A percentile compares a stretch with the other conserved stretches of the same genome.
phyloP scores from a whole-genome alignment of 2,329 filamentous ascomycete species.

The Phoma sp. region DNA sequence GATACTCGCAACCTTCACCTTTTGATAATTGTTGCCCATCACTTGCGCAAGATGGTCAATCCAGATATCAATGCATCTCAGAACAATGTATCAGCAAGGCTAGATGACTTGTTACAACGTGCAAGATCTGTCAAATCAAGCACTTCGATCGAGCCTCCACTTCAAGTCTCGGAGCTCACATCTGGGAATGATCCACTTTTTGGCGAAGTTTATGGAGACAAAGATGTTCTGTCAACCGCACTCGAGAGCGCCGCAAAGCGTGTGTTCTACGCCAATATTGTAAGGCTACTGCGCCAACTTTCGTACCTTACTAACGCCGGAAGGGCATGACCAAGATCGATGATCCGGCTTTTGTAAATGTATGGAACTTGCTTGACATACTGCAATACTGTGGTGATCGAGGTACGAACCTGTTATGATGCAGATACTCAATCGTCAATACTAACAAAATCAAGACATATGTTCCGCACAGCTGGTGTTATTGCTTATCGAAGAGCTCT shows the following conservation, averaged over 20 bases:
- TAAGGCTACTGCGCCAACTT: conserved; percentile 53
- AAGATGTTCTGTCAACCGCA: conserved; percentile 66
- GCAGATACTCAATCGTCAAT: neutral
- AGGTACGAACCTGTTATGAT: conserved; percentile 62
- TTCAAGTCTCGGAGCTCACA: conserved; percentile 50
- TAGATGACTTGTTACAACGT: conserved; percentile 50
- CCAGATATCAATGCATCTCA: conserved; percentile 29
- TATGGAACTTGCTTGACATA: conserved; percentile 95
- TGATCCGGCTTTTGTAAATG: conserved; percentile 75
- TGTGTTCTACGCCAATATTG: conserved; percentile 79
- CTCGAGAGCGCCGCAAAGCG: conserved; percentile 85
- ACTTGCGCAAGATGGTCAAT: conserved; percentile 35
- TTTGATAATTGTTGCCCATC: neutral
- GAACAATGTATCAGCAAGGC: conserved; percentile 36
- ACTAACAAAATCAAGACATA: conserved; percentile 47
- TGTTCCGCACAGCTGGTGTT: conserved; percentile 83
- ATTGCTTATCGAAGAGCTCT: conserved; percentile 89
- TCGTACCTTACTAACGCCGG: conserved; percentile 18
- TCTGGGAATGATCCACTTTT: conserved; percentile 38
- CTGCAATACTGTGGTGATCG: conserved; percentile 86
- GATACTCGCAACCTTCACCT: neutral
- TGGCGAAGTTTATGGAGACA: conserved; percentile 38
- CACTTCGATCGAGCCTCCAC: conserved; percentile 52
- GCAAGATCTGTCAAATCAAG: conserved; percentile 50
- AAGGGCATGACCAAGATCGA: conserved; percentile 78